Base-by-base conservation (phyloP, 768 basidiomycete species). In the Boletus rufocinnamomeus region DNA sequence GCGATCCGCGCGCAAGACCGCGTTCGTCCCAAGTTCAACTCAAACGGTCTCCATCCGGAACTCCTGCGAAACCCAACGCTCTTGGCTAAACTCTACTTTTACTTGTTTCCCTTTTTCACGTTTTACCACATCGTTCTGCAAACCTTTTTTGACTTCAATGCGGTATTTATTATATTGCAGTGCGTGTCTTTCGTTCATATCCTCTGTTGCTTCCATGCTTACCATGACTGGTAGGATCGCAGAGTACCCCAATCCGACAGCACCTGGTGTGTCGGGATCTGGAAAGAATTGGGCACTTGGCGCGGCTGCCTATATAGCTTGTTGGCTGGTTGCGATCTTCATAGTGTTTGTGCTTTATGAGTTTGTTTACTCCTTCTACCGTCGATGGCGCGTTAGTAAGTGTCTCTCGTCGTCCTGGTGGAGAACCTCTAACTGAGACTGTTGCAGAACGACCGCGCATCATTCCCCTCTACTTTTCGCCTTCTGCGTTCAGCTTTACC, bases 121-220 rank as follows among this genome's bases (percentile, higher is more conserved):
- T 84, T 93, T 70, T 84, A 83, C 21, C 87, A 91, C 68, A 74
- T 92, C 41, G 84, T 85, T 27, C 70, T 91, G 10, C 92, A 94
- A 71, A 85, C 88, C 1, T 95, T 89, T 69, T 86, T 95, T 71
- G 94, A 96, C 69, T 93, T 94, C 72, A 94, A 95, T 71, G 85
- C 87, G 64, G 85, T 88, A 63, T 95, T 86, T 75, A 85, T 93
- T 64, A 72, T 95, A 65, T 69, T 93, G 43, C 85, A 93, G 92
- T 94, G 68, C 77, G 93, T 87, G 16, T 56, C 41, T 40, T 46
- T 54, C 56, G 38, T 51, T 46, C 37, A 37, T 44, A 35, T 25
- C 40, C 25, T 37, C 17, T 40, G 10, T 57, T 45, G 19, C 37
- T 63, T 51, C 25, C 10, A 10, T 58, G 41, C 62, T 69, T n/a